phyloP scores from a whole-genome alignment of 108 stramenopile genomes.

The Nitzschia sp. region DNA sequence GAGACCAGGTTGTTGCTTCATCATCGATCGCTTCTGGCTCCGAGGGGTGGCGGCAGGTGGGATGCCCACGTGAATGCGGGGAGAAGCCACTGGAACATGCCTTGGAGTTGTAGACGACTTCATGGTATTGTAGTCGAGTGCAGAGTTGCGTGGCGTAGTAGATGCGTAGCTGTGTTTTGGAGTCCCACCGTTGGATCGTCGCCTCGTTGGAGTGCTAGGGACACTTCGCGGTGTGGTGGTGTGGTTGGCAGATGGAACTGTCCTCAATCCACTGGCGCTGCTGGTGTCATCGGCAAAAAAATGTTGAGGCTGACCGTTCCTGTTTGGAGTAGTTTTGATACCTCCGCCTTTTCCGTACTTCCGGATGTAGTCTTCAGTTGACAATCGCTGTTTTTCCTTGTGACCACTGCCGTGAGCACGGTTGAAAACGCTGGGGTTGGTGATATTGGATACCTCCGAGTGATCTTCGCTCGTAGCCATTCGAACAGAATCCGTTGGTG shows the following conservation, averaged over 20 bases:
- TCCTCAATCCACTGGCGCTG: background rate
- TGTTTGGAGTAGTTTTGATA: background rate
- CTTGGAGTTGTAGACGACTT: background rate
- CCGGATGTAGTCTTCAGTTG: conserved; percentile 36
- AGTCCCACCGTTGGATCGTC: conserved; percentile 4
- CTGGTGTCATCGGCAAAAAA: conserved; percentile 26
- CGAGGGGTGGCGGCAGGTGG: conserved; percentile 10
- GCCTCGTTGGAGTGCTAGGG: conserved; percentile 11
- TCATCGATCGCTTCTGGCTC: conserved; percentile 10
- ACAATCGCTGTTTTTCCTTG: conserved; percentile 5
- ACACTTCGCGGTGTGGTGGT: background rate
- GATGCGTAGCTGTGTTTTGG: background rate
- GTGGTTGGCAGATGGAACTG: background rate
- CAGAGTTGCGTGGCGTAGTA: background rate
- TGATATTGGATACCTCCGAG: conserved; percentile 42
- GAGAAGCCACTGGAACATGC: conserved; percentile 3
- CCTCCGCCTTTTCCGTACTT: conserved; percentile 23
- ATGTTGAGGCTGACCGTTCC: conserved; percentile 10
- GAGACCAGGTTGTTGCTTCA: conserved; percentile 7
- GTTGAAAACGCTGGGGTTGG: conserved; percentile 31
- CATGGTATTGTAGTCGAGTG: conserved; percentile 7
- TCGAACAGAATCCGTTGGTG: conserved; percentile 30
- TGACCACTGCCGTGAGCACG: background rate
- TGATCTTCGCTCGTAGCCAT: conserved; percentile 30
- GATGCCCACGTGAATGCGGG: conserved; percentile 13